These are phyloP conservation scores for Aphanomyces astaci DNA, from an alignment of 352 stramenopile genomes.

Conservation along the genomic window DNA sequence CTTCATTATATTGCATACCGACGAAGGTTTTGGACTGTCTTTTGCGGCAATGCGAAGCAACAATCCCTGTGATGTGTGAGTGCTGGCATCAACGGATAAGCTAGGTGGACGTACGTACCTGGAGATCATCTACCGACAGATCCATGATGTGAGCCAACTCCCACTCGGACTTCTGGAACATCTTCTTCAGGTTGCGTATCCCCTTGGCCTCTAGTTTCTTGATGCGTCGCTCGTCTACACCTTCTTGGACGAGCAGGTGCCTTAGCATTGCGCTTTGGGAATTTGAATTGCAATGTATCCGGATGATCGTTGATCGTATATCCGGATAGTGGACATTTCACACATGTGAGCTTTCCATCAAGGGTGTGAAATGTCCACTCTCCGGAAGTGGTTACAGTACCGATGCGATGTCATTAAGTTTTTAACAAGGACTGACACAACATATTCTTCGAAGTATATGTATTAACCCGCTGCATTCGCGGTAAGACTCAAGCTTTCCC, in stretches of 20 bases:
- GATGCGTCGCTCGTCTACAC: constrained; percentile 39
- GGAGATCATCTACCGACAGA: constrained; percentile 47
- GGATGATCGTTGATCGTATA: background rate
- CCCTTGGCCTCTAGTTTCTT: constrained; percentile 43
- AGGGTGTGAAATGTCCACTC: too few species aligned
- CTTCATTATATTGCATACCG: background rate
- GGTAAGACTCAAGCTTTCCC: too few species aligned
- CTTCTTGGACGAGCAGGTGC: constrained; percentile 45
- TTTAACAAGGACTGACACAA: too few species aligned
- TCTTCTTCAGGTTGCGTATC: constrained; percentile 43
- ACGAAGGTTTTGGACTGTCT: background rate
- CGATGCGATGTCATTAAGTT: too few species aligned
- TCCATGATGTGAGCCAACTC: constrained; percentile 58
- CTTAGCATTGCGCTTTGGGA: constrained; percentile 38
- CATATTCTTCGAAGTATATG: too few species aligned
- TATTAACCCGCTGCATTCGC: too few species aligned
- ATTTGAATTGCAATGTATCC: background rate
- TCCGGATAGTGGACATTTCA: background rate
- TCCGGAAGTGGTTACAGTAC: too few species aligned
- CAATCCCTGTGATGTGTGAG: background rate
- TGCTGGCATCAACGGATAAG: too few species aligned
- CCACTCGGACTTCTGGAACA: constrained; percentile 45
- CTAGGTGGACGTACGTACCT: too few species aligned
- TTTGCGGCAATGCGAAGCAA: background rate
- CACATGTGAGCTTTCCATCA: background rate